Conservation (phyloP, 257 asterid species). For the Solanum commersonii region DNA sequence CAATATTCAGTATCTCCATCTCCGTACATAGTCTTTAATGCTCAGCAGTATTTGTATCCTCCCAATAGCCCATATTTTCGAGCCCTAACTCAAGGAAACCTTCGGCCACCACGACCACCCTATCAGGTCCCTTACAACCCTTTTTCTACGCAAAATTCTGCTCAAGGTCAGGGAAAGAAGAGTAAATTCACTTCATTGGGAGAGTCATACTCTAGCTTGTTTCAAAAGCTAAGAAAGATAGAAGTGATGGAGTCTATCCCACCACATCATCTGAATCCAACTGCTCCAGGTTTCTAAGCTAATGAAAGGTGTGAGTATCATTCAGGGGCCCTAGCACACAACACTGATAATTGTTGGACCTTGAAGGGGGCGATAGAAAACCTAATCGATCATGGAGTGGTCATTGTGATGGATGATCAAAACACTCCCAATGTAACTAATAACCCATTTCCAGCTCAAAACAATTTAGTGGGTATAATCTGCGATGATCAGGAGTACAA, state of each 20-base stretch:
- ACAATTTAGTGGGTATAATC: too few relatives aligned
- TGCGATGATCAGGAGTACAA: too few relatives aligned
- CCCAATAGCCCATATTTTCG: accelerated
- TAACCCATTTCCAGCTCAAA: too few relatives aligned
- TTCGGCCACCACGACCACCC: neutral
- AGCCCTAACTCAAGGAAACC: neutral
- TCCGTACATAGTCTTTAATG: neutral
- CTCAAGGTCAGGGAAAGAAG: too few relatives aligned
- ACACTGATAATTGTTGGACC: too few relatives aligned
- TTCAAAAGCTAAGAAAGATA: neutral
- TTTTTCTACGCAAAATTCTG: accelerated
- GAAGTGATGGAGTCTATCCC: neutral
- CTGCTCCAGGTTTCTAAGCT: neutral
- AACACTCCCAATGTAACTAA: too few relatives aligned
- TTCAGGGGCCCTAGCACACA: too few relatives aligned
- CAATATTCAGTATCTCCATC: too few relatives aligned
- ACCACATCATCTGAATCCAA: neutral
- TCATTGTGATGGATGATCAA: too few relatives aligned
- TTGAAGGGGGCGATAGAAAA: too few relatives aligned
- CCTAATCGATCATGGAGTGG: too few relatives aligned
- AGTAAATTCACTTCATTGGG: neutral
- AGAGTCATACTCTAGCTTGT: neutral
- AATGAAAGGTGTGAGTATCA: too few relatives aligned
- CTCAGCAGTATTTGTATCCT: neutral
- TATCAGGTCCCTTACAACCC: neutral